A percentile compares a stretch with the other conserved stretches of the same genome.
Evolutionary conservation across 2,329 filamentous ascomycete genomes (phyloP).

Genomic region (Penicillium sclerotiorum): DNA sequence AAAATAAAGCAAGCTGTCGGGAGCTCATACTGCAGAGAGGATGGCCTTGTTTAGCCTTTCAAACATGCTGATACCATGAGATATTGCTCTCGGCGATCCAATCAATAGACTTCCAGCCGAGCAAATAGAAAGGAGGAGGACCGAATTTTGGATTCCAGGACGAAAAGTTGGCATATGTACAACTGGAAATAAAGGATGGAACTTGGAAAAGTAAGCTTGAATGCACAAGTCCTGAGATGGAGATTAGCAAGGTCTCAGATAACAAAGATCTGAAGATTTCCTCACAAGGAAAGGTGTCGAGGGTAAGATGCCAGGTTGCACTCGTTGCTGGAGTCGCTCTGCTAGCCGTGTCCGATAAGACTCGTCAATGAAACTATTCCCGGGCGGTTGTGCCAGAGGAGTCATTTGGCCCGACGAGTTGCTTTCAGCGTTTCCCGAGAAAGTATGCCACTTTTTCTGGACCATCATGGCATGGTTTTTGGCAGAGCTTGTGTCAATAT

Average conservation of each 20-base stretch:
- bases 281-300: slow-evolving; percentile 23
- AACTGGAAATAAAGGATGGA: slow-evolving; percentile 27
- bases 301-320: slow-evolving; percentile 15
- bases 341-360: slow-evolving; percentile 14
- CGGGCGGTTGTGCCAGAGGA: background rate
- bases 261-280: too few relatives aligned
- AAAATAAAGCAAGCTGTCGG: background rate
- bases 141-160: slow-evolving; percentile 18
- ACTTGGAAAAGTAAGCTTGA: slow-evolving; percentile 27
- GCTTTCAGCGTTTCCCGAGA: background rate
- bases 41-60: slow-evolving; percentile 29
- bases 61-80: slow-evolving; percentile 26
- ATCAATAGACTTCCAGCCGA: slow-evolving; percentile 26
- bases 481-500: background rate
- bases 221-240: slow-evolving; percentile 27
- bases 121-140: slow-evolving; percentile 29
- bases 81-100: slow-evolving; percentile 19
- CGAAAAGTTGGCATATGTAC: slow-evolving; percentile 28
- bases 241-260: too few relatives aligned
- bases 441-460: slow-evolving; percentile 15
- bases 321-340: slow-evolving; percentile 15
- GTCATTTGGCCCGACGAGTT: slow-evolving; percentile 5
- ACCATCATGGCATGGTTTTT: background rate
- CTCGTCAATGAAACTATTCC: slow-evolving; percentile 12
- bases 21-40: slow-evolving; percentile 15